Base-by-base conservation (phyloP, 2,329 filamentous ascomycete genomes). In the Dactylonectria estremocensis region DNA sequence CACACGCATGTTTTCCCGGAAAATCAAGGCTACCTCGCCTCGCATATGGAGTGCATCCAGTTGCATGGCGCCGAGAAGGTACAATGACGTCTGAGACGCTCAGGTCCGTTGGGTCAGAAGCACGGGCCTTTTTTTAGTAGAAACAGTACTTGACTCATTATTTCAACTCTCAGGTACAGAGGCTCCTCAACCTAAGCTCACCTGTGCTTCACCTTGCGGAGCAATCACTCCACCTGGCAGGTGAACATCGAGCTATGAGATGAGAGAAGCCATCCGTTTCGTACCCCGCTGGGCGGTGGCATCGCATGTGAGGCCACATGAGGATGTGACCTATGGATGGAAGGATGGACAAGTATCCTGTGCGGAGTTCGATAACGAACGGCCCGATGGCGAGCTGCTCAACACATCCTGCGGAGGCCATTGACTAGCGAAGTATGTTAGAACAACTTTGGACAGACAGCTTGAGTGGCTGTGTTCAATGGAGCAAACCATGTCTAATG, bases 1-100 rank as follows among this genome's bases (percentile, higher is more conserved):
- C 64, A 66, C 66, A 60, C 63, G 66, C 66, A 73, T 60, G 62
- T 61, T 74, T 74, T 72, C 74, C 74, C 71, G 69, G 71, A 74
- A 75, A 76, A 72, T 64, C 61, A 69, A 68, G 72, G 68, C 72
- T 46, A 68, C 61, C 69, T 68, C 64, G 70, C 68, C 69, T 72
- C 66, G 69, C 72, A 75, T 66, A 70, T 72, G 70, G 67, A 76
- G 70, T 64, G 66, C 71, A 68, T 69, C 61, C 37, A 62, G 63
- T 69, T 71, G 70, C 69, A 72, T 72, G 66, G 58, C 45, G 46
- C 57, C 52, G 71, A 61, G 67, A 53, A 53, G 28, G 50, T 70
- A 68, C 54, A 68, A 75, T 72, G 74, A 76, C 73, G 72, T 76
- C 54, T 58, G 61, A 58, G 45, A 55, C 65, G 56, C 67, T 55